Evolutionary conservation across 1,284 basidiomycete genomes (phyloP), one percentile per base, ranked within the genome.

Genomic region (Trametes pubescens): DNA sequence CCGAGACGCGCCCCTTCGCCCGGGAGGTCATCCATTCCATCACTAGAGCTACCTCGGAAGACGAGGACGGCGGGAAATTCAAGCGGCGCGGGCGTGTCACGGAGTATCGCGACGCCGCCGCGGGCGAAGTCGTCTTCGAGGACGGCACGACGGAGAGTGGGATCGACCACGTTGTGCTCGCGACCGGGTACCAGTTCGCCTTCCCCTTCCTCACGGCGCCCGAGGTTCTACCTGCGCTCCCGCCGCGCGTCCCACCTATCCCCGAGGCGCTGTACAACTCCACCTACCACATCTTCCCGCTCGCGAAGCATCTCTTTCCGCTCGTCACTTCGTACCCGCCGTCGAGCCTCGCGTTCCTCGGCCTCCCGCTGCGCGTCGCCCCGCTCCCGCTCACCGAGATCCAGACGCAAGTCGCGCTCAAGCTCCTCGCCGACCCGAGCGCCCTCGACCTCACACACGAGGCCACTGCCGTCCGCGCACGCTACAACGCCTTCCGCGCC

Each of bases 361-460:
- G 89, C 1, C 81, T 93, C 4, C 81, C 81, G 0, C 74, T 81
- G 22, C 78, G 77, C 21, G 83, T 91, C 32, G 81, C 80, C 0
- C 91, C 91, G 2, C 81, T 93, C 58, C 89, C 90, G 0, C 69
- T 91, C 0, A 79, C 86, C 38, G 90, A 93, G 73, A 85, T 84
- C 0, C 91, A 93, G 74, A 86, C 87, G 0, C 82, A 80, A 0
- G 86, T 85, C 3, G 79, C 85, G 16, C 73, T 86, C n/a, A 79
- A 81, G 24, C 84, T 81, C 0, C 87, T 91, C 67, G 76, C 77
- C 7, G 71, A 86, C 44, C 86, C 86, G 1, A 69, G 73, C 9
- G 69, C 79, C 18, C 75, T 92, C 11, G 81, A 90, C 68, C 60
- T 76, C 43, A 75, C 75, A 10, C 71, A 73, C 34, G 89, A 89